Percentiles rank a stretch among this genome's conserved stretches.
Conservation (phyloP, 2,329 filamentous ascomycete genomes). For the Colletotrichum paranaense region DNA sequence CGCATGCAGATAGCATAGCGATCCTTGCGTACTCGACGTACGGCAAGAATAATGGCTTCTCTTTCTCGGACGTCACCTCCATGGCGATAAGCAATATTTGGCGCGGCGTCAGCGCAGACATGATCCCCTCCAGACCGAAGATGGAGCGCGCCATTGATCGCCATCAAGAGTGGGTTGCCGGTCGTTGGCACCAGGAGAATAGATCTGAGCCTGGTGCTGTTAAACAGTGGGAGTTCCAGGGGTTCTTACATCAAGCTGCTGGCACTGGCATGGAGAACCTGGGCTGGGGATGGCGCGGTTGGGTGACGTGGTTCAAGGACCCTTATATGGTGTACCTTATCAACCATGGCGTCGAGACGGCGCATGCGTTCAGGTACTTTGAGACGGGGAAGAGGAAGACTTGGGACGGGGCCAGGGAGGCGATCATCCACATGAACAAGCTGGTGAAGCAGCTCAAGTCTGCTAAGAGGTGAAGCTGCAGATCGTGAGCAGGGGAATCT, state of each 20-base stretch:
- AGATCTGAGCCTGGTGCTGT: slow-evolving; percentile 37
- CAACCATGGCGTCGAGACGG: slow-evolving; percentile 52
- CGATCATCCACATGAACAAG: slow-evolving; percentile 45
- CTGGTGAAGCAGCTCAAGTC: slow-evolving; percentile 44
- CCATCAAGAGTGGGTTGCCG: slow-evolving; percentile 43
- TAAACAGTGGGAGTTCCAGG: slow-evolving; percentile 47
- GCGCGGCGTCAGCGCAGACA: slow-evolving; percentile 42
- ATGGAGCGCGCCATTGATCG: slow-evolving; percentile 44
- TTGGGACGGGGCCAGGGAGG: slow-evolving; percentile 52
- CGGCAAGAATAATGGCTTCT: slow-evolving; percentile 46
- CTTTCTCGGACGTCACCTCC: slow-evolving; percentile 48
- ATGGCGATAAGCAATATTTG: slow-evolving; percentile 54
- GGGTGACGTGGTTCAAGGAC: slow-evolving; percentile 54
- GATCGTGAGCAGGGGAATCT: neutral
- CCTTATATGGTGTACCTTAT: slow-evolving; percentile 50
- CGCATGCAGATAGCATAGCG: slow-evolving; percentile 50
- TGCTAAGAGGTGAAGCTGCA: neutral
- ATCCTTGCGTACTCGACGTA: slow-evolving; percentile 45
- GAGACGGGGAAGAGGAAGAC: slow-evolving; percentile 51
- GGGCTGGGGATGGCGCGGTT: slow-evolving; percentile 52
- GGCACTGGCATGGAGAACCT: slow-evolving; percentile 55
- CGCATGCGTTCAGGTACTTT: slow-evolving; percentile 53
- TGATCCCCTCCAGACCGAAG: slow-evolving; percentile 42
- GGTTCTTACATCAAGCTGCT: slow-evolving; percentile 50
- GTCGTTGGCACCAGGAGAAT: slow-evolving; percentile 37